Conservation (phyloP, 1,284 basidiomycete species). For the Moniliophthora roreri region DNA sequence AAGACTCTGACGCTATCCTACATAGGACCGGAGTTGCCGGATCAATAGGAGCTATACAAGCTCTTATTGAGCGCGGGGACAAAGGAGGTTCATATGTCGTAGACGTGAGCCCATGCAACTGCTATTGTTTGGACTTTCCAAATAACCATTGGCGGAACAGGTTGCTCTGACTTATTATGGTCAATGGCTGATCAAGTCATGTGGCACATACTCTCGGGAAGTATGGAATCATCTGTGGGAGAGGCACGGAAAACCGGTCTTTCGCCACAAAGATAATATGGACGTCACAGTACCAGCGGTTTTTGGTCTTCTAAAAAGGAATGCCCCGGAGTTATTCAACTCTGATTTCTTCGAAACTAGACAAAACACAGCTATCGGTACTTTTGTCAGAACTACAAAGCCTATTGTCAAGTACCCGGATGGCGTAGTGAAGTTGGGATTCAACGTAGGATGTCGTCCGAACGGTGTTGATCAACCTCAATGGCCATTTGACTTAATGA, state of each 20-base stretch:
- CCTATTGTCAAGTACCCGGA: conserved; percentile 20
- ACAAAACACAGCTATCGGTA: conserved; percentile 18
- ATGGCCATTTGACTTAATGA: conserved; percentile 6
- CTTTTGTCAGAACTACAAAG: conserved; percentile 18
- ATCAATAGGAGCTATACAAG: conserved; percentile 10
- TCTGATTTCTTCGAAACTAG: conserved; percentile 20
- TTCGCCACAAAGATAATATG: conserved; percentile 18
- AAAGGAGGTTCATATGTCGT: conserved; percentile 13
- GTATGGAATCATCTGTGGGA: conserved; percentile 22
- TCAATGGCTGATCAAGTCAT: conserved; percentile 8
- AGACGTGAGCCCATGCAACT: neutral
- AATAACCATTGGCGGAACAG: neutral
- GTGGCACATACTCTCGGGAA: conserved; percentile 5
- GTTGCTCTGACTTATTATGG: conserved; percentile 7
- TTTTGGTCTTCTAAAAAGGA: conserved; percentile 13
- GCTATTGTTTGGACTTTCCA: neutral
- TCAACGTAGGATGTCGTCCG: conserved; percentile 22
- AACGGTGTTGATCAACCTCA: conserved; percentile 18
- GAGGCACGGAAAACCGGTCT: conserved; percentile 13
- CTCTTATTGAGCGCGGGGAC: conserved; percentile 9
- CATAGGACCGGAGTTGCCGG: conserved; percentile 12
- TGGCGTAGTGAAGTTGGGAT: conserved; percentile 15
- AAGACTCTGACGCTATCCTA: neutral
- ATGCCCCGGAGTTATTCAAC: conserved; percentile 16
- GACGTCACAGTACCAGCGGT: conserved; percentile 11